Evolutionary conservation across 2,329 filamentous ascomycete genomes (phyloP), one percentile per base, ranked within the genome.

Genomic region (Pseudogymnoascus sp.): DNA sequence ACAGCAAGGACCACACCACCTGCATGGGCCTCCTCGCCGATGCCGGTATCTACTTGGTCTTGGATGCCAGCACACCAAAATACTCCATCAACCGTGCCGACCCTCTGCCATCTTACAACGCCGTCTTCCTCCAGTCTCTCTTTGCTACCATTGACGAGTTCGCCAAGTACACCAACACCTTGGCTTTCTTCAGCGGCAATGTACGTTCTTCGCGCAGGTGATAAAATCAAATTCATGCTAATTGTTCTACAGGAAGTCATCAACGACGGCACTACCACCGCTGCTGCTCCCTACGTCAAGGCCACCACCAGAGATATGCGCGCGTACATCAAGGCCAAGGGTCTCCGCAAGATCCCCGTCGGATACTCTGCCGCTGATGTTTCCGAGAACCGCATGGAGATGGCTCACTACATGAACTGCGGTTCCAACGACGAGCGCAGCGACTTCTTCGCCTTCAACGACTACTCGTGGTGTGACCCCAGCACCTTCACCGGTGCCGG

Each of bases 391-490:
- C 90, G 94, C 75, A 82, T 82, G 68, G 81, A 91, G 72, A 85
- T 97, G 73, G 90, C 91, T 69, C 80, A 91, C 74, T 99, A 96
- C 84, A 96, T 99, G 80, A 92, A 96, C 82, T 99, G 94, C 74
- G 91, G 92, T 65, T 76, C 84, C 65, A 73, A 80, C 37, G 78
- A 80, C 7, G 77, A 78, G 72, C 76, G 89, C 66, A 96, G 97
- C 69, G 94, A 99, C 78, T 97, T 95, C 82, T 99, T 92, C 90
- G 94, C 94, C 64, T 97, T 97, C 88, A 99, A 99, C 83, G 96
- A 97, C 79, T 99, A 99, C 84, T 96, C 92, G 62, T 99, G 94
- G 94, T 99, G 94, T 75, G 93, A 93, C 69, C 76, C 92, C 70
- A 96, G 90, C 73, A 85, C 81, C 71, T 94, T 89, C 79, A 73